A percentile compares a stretch with the other conserved stretches of the same genome.
These are phyloP conservation scores for Aspergillus hiratsukae DNA, from an alignment of 2,329 filamentous ascomycete genomes.

Conservation along the genomic window DNA sequence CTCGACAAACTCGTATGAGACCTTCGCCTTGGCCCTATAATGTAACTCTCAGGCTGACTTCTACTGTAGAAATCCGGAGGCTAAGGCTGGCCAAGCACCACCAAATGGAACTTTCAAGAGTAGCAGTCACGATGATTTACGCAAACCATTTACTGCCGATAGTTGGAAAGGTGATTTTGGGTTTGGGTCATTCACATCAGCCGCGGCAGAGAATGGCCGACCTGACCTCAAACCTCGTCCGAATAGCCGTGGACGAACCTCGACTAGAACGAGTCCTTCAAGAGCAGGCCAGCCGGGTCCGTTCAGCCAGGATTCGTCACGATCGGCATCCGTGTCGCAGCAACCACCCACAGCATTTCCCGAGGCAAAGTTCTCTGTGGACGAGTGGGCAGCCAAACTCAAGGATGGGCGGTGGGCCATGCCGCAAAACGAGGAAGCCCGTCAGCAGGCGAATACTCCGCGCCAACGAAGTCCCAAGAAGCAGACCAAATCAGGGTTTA, in stretches of 20 bases:
- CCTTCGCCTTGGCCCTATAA: slow-evolving; percentile 8
- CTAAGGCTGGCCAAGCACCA: slow-evolving; percentile 4
- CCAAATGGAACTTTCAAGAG: slow-evolving; percentile 25
- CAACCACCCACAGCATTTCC: slow-evolving; percentile 29
- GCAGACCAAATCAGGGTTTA: slow-evolving; percentile 23
- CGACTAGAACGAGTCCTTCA: slow-evolving; percentile 17
- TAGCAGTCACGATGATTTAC: slow-evolving; percentile 30
- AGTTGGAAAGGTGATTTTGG: slow-evolving; percentile 38
- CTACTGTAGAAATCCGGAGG: slow-evolving; percentile 4
- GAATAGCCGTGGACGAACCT: slow-evolving; percentile 19
- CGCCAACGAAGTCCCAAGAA: slow-evolving; percentile 34
- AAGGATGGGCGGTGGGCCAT: slow-evolving; percentile 30
- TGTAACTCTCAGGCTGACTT: slow-evolving; percentile 3
- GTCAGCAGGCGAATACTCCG: slow-evolving; percentile 22
- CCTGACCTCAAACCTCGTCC: slow-evolving; percentile 14
- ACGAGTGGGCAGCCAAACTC: slow-evolving; percentile 37
- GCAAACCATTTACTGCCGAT: slow-evolving; percentile 39
- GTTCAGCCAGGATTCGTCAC: slow-evolving; percentile 16
- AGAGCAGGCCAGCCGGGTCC: slow-evolving; percentile 14
- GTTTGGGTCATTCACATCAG: slow-evolving; percentile 35
- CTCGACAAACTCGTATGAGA: neutral
- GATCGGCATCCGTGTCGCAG: slow-evolving; percentile 15
- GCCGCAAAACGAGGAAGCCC: slow-evolving; percentile 25
- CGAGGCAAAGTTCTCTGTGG: slow-evolving; percentile 33
- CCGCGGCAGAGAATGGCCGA: slow-evolving; percentile 19